Conservation (phyloP, 768 basidiomycete species). For the Boletus rubroflammeus region DNA sequence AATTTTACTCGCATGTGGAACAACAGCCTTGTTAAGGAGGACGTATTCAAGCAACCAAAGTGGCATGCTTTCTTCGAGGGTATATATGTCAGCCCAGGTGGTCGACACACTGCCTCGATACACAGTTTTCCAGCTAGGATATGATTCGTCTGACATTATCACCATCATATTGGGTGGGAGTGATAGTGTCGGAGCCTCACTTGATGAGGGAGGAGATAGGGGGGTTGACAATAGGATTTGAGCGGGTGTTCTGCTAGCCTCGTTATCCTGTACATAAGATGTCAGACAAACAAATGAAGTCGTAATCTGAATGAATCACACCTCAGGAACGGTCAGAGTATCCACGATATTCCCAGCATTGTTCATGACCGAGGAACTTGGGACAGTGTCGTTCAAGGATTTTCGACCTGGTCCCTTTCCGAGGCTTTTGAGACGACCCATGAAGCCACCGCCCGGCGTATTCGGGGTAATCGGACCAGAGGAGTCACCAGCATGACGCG, state of each 20-base stretch:
- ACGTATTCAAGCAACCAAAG: slow-evolving; percentile 88
- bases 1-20: slow-evolving; percentile 63
- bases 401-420: slow-evolving; percentile 53
- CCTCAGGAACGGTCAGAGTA: slow-evolving; percentile 19
- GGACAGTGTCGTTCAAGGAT: slow-evolving; percentile 14
- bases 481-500: slow-evolving; percentile 23
- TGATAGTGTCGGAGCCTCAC: slow-evolving; percentile 66
- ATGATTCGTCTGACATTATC: slow-evolving; percentile 78
- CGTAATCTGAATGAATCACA: slow-evolving; percentile 12
- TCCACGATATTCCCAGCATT: slow-evolving; percentile 15
- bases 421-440: slow-evolving; percentile 76
- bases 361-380: slow-evolving; percentile 24
- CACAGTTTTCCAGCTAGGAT: slow-evolving; percentile 68
- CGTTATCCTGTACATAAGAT: slow-evolving; percentile 20
- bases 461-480: slow-evolving; percentile 42
- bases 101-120: slow-evolving; percentile 70
- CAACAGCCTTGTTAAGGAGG: slow-evolving; percentile 57
- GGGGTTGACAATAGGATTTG: slow-evolving; percentile 54
- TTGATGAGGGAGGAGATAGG: slow-evolving; percentile 61
- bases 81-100: slow-evolving; percentile 48
- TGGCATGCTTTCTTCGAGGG: slow-evolving; percentile 77
- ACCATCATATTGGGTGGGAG: slow-evolving; percentile 61
- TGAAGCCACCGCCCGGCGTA: slow-evolving; percentile 57
- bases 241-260: slow-evolving; percentile 44
- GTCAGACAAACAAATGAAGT: neutral